Evolutionary conservation across 2,329 filamentous ascomycete genomes (phyloP).

Genomic region (Aspergillus sp.): DNA sequence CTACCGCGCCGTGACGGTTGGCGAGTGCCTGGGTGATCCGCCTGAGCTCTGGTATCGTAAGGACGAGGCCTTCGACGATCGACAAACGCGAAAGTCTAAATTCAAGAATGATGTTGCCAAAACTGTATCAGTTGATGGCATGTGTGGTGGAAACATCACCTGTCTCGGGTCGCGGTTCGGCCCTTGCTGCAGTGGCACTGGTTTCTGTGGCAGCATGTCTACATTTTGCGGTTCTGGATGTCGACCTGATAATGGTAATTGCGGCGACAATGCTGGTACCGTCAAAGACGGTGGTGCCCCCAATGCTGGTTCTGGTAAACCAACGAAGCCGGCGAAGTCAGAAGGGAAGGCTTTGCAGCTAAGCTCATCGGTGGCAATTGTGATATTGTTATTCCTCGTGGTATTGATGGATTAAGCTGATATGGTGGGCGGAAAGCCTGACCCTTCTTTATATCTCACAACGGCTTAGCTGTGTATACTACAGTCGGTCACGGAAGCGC

Average conservation of each 20-base stretch:
- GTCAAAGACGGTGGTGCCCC: neutral
- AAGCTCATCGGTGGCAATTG: neutral
- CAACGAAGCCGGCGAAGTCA: slow-evolving; percentile 18
- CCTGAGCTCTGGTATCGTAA: slow-evolving; percentile 46
- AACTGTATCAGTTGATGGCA: slow-evolving; percentile 34
- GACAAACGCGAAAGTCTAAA: slow-evolving; percentile 19
- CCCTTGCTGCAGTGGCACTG: slow-evolving; percentile 33
- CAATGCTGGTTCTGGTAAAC: neutral
- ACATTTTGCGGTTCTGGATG: slow-evolving; percentile 36
- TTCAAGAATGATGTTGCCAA: slow-evolving; percentile 18
- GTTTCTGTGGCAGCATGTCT: slow-evolving; percentile 35
- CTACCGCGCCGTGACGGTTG: slow-evolving; percentile 46
- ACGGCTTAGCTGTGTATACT: neutral
- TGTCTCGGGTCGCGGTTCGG: slow-evolving; percentile 40
- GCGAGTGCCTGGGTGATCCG: slow-evolving; percentile 45
- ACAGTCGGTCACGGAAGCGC: neutral
- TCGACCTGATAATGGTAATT: slow-evolving; percentile 33
- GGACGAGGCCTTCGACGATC: slow-evolving; percentile 28
- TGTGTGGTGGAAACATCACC: slow-evolving; percentile 37
- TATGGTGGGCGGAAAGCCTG: too few species aligned
- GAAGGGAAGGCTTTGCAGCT: slow-evolving; percentile 5
- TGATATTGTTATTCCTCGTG: slow-evolving; percentile 14
- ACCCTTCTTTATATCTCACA: neutral
- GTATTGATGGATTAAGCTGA: slow-evolving; percentile 8
- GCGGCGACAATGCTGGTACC: slow-evolving; percentile 17